Evolutionary conservation across 2,329 filamentous ascomycete genomes (phyloP), one percentile per base, ranked within the genome.

Genomic region (Fusarium redolens): DNA sequence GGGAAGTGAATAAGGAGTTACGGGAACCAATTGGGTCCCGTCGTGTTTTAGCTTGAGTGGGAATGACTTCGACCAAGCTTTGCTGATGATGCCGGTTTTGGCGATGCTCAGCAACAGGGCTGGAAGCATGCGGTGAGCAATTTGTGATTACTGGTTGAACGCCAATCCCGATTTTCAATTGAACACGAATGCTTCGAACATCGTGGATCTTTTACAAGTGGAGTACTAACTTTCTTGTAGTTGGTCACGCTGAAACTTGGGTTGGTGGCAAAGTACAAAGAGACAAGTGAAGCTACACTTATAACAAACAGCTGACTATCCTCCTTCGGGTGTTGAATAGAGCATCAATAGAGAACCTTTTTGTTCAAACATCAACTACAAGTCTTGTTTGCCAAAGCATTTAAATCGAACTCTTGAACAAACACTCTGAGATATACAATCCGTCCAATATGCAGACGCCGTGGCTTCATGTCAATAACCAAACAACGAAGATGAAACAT

Each of bases 301-400:
- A 15, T 33, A 30, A 28, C 17, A 58, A 35, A 31, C 28, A 13
- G 10, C 25, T 12, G 22, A 67, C 31, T 52, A 68, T 48, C 6
- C 64, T 38, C 30, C 28, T 55, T 68, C 18, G 54, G 63, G 35
- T 48, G n/a, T 48, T 68, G 55, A 68, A 68, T 68, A 62, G 56
- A 40, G 22, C n/a, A 52, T 55, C 41, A 54, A 62, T 62, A 68
- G 30, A 47, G 35, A 37, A 7, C 31, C 6, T 4, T 37, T 18
- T 4, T 25, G 14, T 40, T 28, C 14, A 31, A 37, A n/a, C 5
- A 11, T 30, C 22, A 22, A 13, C 44, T 35, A 40, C 18, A n/a
- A 25, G 6, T 17, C 22, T 28, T 40, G 37, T 68, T 61, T 54
- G 40, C 9, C 15, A 43, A 13, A 8, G 12, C 25, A 30, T 31